Evolutionary conservation across 257 asterid genomes (phyloP), one percentile per base, ranked within the genome.

Genomic region (Primulina huaijiensis): DNA sequence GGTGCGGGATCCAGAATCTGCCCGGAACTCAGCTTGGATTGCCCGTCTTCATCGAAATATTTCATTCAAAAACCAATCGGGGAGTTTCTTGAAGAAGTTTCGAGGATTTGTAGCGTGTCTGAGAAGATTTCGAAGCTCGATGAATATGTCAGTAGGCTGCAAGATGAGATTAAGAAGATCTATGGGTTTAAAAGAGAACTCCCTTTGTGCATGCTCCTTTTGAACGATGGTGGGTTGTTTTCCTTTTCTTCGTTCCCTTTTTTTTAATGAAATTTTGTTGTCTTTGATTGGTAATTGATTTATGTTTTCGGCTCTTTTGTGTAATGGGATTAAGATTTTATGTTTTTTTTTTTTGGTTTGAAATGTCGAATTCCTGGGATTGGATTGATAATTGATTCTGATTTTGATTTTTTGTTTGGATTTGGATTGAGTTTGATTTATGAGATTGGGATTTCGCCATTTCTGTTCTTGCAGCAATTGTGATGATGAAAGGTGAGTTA

Each of bases 111-210:
- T 14, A 52, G 68, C 76, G 81, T 69, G 29, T 65, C 90, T 1
- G 87, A 82, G 70, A 90, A 71, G 83, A 46, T 85, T 19, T 43
- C 50, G 59, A 81, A 76, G 85, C 81, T 92, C 20, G 83, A 87
- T 19, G 88, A 85, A 65, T 87, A 82, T 77, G 76, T 80, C 7
- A 43, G 56, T 21, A 76, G 79, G 70, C 76, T 92, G 76, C 86
- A 85, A 33, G 97, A 85, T 14, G 98, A 92, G 81, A 84, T 87
- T 95, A 87, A 84, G 84, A 92, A 92, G 88, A 92, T 92, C 77
- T 95, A 82, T 29, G 95, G 83, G 0, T 90, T 92, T 75, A 90
- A 86, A 52, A 84, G 95, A 31, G 96, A 90, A 78, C 93, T 92
- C 4, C 97, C 98, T 52, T 84, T 90, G 27, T 83, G 82, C 74